A percentile compares a stretch with the other conserved stretches of the same genome.
phyloP scores from a whole-genome alignment of 2,329 filamentous ascomycete species.

The Curvularia sp. region DNA sequence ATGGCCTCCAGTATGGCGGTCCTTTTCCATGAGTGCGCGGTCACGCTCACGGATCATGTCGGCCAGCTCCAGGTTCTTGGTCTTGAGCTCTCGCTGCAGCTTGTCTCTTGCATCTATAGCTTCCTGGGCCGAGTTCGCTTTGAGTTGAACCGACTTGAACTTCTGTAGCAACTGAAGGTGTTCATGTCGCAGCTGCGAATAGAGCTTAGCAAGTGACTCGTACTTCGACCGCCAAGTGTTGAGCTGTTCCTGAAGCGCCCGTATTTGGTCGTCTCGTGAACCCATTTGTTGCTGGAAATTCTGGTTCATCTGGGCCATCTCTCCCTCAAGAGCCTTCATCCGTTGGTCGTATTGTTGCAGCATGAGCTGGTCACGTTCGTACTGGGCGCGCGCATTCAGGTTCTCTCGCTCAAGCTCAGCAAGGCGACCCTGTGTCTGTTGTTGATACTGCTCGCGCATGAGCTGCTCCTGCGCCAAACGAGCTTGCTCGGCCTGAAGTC shows the following conservation, averaged over 20 bases:
- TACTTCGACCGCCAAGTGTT: slow-evolving; percentile 99
- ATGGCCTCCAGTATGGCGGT: slow-evolving; percentile 82
- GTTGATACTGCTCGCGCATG: slow-evolving; percentile 84
- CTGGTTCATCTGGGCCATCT: slow-evolving; percentile 79
- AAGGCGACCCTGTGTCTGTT: slow-evolving; percentile 93
- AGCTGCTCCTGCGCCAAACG: slow-evolving; percentile 89
- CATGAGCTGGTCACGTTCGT: slow-evolving; percentile 96
- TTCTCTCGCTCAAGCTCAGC: slow-evolving; percentile 96
- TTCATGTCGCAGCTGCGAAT: slow-evolving; percentile 93
- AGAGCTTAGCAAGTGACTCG: slow-evolving; percentile 93
- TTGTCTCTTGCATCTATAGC: slow-evolving; percentile 95
- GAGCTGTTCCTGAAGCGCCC: slow-evolving; percentile 91
- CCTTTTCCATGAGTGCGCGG: slow-evolving; percentile 89
- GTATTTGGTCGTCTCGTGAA: slow-evolving; percentile 94
- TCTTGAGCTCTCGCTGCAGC: slow-evolving; percentile 96
- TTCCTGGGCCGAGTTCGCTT: slow-evolving; percentile 95
- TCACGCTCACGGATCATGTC: slow-evolving; percentile 99
- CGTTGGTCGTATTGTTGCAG: slow-evolving; percentile 93
- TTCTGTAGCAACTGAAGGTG: slow-evolving; percentile 94
- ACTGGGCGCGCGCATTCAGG: slow-evolving; percentile 89
- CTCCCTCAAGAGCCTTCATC: slow-evolving; percentile 89
- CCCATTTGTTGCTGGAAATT: slow-evolving; percentile 84
- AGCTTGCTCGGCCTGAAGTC: slow-evolving; percentile 85
- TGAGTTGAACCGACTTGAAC: slow-evolving; percentile 94
- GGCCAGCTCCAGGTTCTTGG: slow-evolving; percentile 97